These are phyloP conservation scores for Saccharomycopsis sp. DNA, from an alignment of 805 yeast species.

Conservation along the genomic window DNA sequence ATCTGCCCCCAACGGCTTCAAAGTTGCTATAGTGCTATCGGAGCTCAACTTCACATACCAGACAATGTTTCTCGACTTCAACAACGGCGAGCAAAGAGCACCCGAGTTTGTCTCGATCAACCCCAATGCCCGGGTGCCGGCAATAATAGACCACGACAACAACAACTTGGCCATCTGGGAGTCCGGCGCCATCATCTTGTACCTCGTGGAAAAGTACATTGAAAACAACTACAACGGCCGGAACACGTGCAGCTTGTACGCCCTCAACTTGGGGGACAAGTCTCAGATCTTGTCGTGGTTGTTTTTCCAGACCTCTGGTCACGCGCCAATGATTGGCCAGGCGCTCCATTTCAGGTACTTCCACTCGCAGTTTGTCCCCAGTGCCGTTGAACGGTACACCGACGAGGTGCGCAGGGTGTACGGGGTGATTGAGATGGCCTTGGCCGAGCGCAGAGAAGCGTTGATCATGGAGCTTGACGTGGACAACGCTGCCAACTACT, in stretches of 20 bases:
- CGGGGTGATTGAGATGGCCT: slow-evolving; percentile 90
- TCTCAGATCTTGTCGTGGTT: slow-evolving; percentile 82
- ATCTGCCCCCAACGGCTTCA: slow-evolving; percentile 93
- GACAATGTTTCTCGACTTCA: slow-evolving; percentile 80
- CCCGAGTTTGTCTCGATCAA: slow-evolving; percentile 91
- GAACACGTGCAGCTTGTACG: slow-evolving; percentile 61
- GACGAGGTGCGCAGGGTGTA: slow-evolving; percentile 91
- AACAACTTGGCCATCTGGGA: slow-evolving; percentile 87
- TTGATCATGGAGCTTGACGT: slow-evolving; percentile 80
- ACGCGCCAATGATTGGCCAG: slow-evolving; percentile 98
- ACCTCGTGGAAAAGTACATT: slow-evolving; percentile 60
- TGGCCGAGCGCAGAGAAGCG: slow-evolving; percentile 88
- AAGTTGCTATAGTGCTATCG: slow-evolving; percentile 82
- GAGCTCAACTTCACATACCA: slow-evolving; percentile 74
- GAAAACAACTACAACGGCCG: slow-evolving; percentile 49
- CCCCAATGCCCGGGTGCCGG: slow-evolving; percentile 95
- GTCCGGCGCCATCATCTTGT: slow-evolving; percentile 83
- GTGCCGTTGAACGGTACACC: slow-evolving; percentile 83
- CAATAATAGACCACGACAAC: slow-evolving; percentile 78
- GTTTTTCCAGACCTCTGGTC: slow-evolving; percentile 92
- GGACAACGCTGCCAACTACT: slow-evolving; percentile 79
- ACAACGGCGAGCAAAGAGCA: slow-evolving; percentile 82
- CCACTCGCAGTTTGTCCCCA: slow-evolving; percentile 75
- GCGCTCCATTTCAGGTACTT: slow-evolving; percentile 90
- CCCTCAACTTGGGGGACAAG: slow-evolving; percentile 69